Percentiles rank a stretch among this genome's conserved stretches.
These are phyloP conservation scores for Tricholoma sp. DNA, from an alignment of 768 basidiomycete species.

Conservation along the genomic window DNA sequence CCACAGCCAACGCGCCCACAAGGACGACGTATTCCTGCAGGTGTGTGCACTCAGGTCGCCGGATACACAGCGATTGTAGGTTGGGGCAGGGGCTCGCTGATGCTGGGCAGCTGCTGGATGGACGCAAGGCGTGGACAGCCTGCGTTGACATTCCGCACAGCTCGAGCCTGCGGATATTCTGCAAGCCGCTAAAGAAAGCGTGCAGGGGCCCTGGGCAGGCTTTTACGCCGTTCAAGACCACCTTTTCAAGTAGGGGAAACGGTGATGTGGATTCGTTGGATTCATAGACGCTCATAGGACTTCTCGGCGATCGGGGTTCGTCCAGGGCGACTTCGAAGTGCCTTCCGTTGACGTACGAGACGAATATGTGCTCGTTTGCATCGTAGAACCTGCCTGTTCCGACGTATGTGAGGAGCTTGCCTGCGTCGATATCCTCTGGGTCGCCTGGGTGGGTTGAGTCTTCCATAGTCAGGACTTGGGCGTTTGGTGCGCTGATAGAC, in stretches of 20 bases:
- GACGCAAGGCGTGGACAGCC: slow-evolving; percentile 26
- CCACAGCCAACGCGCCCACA: slow-evolving; percentile 19
- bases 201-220: slow-evolving; percentile 27
- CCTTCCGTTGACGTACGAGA: slow-evolving; percentile 8
- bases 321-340: slow-evolving; percentile 2
- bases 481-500: slow-evolving; percentile 34
- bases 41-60: slow-evolving; percentile 18
- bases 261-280: slow-evolving; percentile 12
- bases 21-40: slow-evolving; percentile 22
- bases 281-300: neutral
- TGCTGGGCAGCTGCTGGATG: slow-evolving; percentile 5
- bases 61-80: slow-evolving; percentile 25
- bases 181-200: slow-evolving; percentile 26
- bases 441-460: slow-evolving; percentile 40
- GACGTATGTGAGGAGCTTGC: slow-evolving; percentile 31
- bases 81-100: slow-evolving; percentile 27
- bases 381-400: slow-evolving; percentile 27
- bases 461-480: slow-evolving; percentile 34
- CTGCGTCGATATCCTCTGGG: slow-evolving; percentile 35
- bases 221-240: slow-evolving; percentile 33
- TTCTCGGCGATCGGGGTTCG: neutral
- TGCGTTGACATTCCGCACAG: slow-evolving; percentile 30
- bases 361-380: slow-evolving; percentile 10
- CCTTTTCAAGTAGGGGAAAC: slow-evolving; percentile 25
- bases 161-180: slow-evolving; percentile 26